These are phyloP conservation scores for Saccharomycopsis sp. DNA, from an alignment of 805 yeast genomes.

Conservation along the genomic window DNA sequence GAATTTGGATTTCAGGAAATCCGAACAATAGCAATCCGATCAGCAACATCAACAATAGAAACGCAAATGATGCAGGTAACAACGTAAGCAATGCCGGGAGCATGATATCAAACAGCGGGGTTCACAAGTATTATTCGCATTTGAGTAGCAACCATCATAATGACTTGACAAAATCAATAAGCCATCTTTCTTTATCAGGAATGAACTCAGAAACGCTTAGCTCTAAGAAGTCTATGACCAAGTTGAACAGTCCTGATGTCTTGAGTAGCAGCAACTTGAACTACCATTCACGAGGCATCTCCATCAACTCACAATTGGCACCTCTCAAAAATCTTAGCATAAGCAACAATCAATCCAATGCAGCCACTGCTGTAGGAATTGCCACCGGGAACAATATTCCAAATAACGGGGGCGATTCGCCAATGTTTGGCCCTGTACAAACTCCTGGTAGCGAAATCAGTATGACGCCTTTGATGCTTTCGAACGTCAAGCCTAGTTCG, in stretches of 20 bases:
- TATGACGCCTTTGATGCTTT: conserved; percentile 20
- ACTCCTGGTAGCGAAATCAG: conserved; percentile 20
- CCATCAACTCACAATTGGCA: neutral
- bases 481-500: neutral
- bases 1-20: conserved; percentile 1
- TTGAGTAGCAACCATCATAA: neutral
- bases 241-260: neutral
- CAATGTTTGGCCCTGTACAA: conserved; percentile 19
- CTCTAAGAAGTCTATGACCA: neutral
- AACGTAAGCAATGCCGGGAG: neutral
- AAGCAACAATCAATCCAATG: neutral
- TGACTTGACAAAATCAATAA: conserved; percentile 13
- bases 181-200: conserved; percentile 15
- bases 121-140: neutral
- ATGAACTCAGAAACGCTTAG: neutral
- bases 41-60: neutral
- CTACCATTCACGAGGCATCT: neutral
- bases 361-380: neutral
- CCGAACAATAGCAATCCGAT: neutral
- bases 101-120: neutral
- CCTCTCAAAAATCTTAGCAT: neutral
- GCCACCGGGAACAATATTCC: neutral
- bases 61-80: neutral
- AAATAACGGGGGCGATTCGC: conserved; percentile 10
- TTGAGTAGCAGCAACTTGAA: neutral